Conservation (phyloP, 768 basidiomycete genomes). For the Ramaria sp. region DNA sequence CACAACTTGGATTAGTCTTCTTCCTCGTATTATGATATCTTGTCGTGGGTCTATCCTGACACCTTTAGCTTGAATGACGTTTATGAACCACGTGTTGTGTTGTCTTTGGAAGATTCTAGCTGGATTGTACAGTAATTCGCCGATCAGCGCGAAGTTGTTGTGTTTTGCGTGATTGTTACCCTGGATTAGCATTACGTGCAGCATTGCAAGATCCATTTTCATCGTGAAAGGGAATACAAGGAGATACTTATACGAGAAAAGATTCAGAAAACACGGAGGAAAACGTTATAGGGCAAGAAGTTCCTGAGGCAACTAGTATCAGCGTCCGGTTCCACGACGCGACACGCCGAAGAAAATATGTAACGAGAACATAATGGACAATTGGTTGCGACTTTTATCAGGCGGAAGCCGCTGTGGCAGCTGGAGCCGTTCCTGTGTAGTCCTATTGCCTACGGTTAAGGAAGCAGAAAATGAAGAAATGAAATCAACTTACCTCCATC, state of each 20-base stretch:
- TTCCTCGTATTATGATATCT: not conserved
- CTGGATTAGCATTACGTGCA: not conserved
- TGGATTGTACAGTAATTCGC: too few relatives aligned
- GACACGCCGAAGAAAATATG: not conserved
- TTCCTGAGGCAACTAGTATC: not conserved
- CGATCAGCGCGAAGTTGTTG: too few relatives aligned
- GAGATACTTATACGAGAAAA: slow-evolving; percentile 1
- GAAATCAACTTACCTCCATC: slow-evolving; percentile 70
- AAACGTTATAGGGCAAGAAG: not conserved
- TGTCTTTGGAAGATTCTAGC: too few relatives aligned
- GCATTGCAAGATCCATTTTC: not conserved
- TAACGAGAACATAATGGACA: not conserved
- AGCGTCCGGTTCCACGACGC: too few relatives aligned
- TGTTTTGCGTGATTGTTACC: too few relatives aligned
- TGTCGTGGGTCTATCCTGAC: too few relatives aligned
- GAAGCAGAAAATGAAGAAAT: not conserved
- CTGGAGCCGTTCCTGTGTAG: slow-evolving; percentile 4
- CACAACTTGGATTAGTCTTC: not conserved
- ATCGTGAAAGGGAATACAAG: not conserved
- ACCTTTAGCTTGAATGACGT: too few relatives aligned
- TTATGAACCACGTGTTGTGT: too few relatives aligned
- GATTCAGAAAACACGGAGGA: not conserved
- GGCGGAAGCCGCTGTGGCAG: slow-evolving; percentile 1
- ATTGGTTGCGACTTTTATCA: not conserved
- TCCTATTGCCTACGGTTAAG: not conserved